phyloP scores from a whole-genome alignment of 441 rosid genomes.

The Viola pubescens region DNA sequence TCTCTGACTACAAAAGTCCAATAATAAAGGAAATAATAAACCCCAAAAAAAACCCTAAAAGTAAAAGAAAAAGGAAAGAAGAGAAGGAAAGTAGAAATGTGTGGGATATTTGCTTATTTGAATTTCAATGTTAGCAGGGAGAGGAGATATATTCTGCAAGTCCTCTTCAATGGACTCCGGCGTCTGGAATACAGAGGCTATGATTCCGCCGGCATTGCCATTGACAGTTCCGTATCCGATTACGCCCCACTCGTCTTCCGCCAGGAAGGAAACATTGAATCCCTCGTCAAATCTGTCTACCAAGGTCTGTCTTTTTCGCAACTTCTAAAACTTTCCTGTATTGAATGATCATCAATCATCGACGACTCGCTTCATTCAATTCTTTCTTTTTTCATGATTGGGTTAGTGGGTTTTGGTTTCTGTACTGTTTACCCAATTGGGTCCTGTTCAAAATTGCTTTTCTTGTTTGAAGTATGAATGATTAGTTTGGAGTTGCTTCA shows the following conservation, averaged over 20 bases:
- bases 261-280: conserved; percentile 88
- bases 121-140: conserved; percentile 66
- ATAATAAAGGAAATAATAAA: background rate
- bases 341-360: background rate
- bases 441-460: no score
- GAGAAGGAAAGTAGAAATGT: conserved; percentile 32
- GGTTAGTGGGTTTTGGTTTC: no score
- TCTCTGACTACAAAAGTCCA: background rate
- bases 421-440: no score
- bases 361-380: background rate
- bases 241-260: conserved; percentile 66
- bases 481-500: no score
- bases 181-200: conserved; percentile 96
- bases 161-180: conserved; percentile 86
- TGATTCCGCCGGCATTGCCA: conserved; percentile 86
- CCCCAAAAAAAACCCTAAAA: background rate
- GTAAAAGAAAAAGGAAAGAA: background rate
- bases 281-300: conserved; percentile 86
- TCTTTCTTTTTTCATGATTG: no score
- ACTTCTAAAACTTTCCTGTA: background rate
- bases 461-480: no score
- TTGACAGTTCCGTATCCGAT: conserved; percentile 35
- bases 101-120: conserved; percentile 91
- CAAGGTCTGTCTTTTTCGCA: conserved; percentile 33
- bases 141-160: conserved; percentile 68